phyloP scores from a whole-genome alignment of 352 stramenopile genomes.

The Globisporangium paroecandrum region DNA sequence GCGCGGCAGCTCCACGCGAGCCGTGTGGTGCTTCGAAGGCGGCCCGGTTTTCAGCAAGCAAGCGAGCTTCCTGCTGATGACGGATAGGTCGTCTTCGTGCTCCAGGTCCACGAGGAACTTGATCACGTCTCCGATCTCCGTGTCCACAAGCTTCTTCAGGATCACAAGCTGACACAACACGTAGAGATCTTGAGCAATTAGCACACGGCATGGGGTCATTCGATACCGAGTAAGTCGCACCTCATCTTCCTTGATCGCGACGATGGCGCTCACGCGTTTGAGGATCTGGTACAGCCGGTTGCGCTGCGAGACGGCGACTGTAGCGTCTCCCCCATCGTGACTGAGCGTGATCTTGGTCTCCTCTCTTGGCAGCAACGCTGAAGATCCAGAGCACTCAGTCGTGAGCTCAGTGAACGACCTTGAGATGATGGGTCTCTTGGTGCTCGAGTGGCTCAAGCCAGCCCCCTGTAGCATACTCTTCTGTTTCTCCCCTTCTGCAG shows the following conservation, averaged over 20 bases:
- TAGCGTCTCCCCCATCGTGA: conserved; percentile 27
- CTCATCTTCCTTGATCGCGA: conserved; percentile 54
- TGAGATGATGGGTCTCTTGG: conserved; percentile 7
- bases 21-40: conserved; percentile 45
- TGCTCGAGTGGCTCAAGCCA: conserved; percentile 2
- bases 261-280: conserved; percentile 46
- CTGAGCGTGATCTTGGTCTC: conserved; percentile 61
- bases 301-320: conserved; percentile 48
- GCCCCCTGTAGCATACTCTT: not conserved
- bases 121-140: conserved; percentile 71
- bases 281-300: conserved; percentile 65
- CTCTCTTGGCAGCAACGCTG: conserved; percentile 26
- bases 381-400: not conserved
- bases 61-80: conserved; percentile 35
- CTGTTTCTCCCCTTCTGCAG: not conserved
- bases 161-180: conserved; percentile 36
- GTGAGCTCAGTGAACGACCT: conserved; percentile 6
- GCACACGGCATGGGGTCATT: not conserved
- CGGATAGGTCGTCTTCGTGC: conserved; percentile 22
- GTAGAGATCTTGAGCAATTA: not conserved
- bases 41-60: conserved; percentile 48
- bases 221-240: conserved; percentile 16
- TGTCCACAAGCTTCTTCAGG: conserved; percentile 72
- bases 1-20: conserved; percentile 25
- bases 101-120: conserved; percentile 52